Evolutionary conservation across 2,329 filamentous ascomycete genomes (phyloP).

Genomic region (Fusarium sp.): DNA sequence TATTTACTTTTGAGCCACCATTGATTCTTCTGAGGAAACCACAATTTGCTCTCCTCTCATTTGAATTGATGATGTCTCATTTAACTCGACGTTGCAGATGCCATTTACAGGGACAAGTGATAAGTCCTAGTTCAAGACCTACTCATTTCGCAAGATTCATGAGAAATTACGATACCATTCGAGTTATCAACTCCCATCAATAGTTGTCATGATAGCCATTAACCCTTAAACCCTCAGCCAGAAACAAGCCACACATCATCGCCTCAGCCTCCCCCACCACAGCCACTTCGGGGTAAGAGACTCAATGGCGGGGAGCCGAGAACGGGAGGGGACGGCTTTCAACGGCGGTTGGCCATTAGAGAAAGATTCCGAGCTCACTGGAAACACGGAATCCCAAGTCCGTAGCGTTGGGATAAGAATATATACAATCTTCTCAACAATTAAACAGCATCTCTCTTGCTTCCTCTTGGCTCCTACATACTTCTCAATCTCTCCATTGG

Average conservation of each 20-base stretch:
- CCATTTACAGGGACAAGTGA: background rate
- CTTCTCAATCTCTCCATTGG: conserved; percentile 1
- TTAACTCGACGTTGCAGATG: background rate
- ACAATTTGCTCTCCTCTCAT: background rate
- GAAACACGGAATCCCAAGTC: conserved; percentile 31
- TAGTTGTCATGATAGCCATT: background rate
- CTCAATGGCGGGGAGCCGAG: conserved; percentile 37
- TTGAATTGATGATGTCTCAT: background rate
- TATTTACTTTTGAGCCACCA: background rate
- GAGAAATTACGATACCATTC: background rate
- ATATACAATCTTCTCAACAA: conserved; percentile 25
- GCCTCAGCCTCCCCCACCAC: conserved; percentile 46
- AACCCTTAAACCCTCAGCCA: background rate
- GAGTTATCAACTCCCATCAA: background rate
- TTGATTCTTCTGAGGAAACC: background rate
- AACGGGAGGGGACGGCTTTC: conserved; percentile 46
- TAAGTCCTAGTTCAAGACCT: background rate
- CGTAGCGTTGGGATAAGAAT: conserved; percentile 22
- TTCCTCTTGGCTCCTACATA: conserved; percentile 4
- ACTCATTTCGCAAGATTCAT: background rate
- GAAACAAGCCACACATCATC: conserved; percentile 28
- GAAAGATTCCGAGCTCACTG: conserved; percentile 30
- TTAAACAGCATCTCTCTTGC: background rate
- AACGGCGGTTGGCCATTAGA: conserved; percentile 33
- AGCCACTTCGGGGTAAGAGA: conserved; percentile 31